A percentile compares a stretch with the other conserved stretches of the same genome.
Conservation (phyloP, 2,329 filamentous ascomycete genomes). For the Cladosporium sp. region DNA sequence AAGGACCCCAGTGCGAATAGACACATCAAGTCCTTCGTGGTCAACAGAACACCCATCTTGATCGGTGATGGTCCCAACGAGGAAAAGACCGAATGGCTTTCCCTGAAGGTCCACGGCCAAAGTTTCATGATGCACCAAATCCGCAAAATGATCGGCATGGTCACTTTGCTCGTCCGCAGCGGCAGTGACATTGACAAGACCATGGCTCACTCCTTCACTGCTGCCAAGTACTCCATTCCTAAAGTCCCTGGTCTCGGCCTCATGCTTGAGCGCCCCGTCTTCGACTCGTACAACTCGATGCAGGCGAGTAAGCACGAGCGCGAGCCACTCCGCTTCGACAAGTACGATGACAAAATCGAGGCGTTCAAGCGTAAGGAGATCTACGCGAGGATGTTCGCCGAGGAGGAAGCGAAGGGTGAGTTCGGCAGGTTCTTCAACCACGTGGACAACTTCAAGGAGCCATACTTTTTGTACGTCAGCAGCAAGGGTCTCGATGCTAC, state of each 20-base stretch:
- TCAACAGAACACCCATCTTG: conserved; percentile 63
- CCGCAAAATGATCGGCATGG: conserved; percentile 97
- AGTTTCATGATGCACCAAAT: conserved; percentile 99
- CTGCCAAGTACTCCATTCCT: conserved; percentile 76
- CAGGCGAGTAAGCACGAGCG: conserved; percentile 63
- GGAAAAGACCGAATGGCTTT: conserved; percentile 85
- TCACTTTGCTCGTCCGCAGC: conserved; percentile 77
- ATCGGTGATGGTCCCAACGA: conserved; percentile 36
- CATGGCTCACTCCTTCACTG: conserved; percentile 73
- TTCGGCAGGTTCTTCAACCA: conserved; percentile 52
- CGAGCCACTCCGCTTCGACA: conserved; percentile 73
- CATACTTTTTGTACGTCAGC: conserved; percentile 51
- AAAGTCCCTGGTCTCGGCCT: conserved; percentile 90
- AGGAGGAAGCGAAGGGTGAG: conserved; percentile 83
- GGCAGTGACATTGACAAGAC: conserved; percentile 67
- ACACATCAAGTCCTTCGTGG: conserved; percentile 87
- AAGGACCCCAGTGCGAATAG: conserved; percentile 82
- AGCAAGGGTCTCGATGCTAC: conserved; percentile 50
- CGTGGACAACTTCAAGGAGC: conserved; percentile 52
- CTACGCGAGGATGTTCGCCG: conserved; percentile 85
- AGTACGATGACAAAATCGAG: conserved; percentile 74
- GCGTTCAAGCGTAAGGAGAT: conserved; percentile 92
- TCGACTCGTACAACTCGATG: conserved; percentile 81
- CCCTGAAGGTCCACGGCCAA: conserved; percentile 92
- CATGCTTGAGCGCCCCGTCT: conserved; percentile 86